Base-by-base conservation (phyloP, 2,329 filamentous ascomycete species). In the Chalaropsis thielavioides region DNA sequence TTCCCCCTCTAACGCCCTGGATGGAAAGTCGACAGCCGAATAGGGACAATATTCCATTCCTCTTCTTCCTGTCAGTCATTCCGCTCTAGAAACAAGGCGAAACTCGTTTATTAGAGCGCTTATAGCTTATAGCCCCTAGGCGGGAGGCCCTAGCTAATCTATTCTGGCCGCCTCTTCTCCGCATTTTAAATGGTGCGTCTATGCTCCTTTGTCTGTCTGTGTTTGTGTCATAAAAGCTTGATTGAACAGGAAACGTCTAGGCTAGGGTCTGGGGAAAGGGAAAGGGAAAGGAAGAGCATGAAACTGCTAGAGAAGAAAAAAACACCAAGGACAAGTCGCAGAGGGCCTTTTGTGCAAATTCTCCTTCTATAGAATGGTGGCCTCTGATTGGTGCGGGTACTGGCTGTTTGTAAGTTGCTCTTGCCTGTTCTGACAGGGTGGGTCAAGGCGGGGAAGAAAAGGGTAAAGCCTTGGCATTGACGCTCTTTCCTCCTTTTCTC, bases 51-150 rank as follows among this genome's bases (percentile, higher is more conserved):
- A 15, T 35, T 10, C 54, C 17, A 58, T 22, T 58, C 54, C 54
- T 58, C 31, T n/a, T 6, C 17, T 19, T 38, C 27, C 6, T 58
- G 8, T 58, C n/a, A 1, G 27, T 56, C 24, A 3, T 56, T 56
- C 51, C 1, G 27, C 27, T 13, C 24, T 11, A 31, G 3, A n/a
- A 56, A 31, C 51, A 56, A 56, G 51, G 51, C 24, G 54, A 38
- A 10, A 35, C 22, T 61, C 74, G 67, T 64, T 38, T 41, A 63
- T 31, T 35, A 38, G 61, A 63, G 43, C 61, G 43, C 41, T 63
- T 46, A 31, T 35, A 51, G 27, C 17, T 44, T 49, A n/a, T n/a
- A n/a, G n/a, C n/a, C n/a, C n/a, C 13, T 44, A 19, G 41, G 8
- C 46, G 19, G 8, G 46, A 51, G n/a, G 19, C 46, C 46, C 46